Conservation (phyloP, 2,329 filamentous ascomycete genomes). For the Fusarium sacchari region DNA sequence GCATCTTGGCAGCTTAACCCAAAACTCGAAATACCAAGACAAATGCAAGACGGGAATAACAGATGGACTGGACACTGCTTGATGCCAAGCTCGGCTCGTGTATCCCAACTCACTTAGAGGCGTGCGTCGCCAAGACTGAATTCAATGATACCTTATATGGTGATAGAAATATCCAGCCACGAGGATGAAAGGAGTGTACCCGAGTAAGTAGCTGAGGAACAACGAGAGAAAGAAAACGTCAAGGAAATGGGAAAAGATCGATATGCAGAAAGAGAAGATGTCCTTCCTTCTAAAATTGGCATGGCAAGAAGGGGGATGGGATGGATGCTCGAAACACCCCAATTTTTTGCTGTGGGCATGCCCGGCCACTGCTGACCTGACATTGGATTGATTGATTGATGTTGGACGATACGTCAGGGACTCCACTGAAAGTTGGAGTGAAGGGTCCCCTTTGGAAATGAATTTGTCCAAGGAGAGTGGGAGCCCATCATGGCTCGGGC, state of each 20-base stretch:
- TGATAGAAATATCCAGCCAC: slow-evolving; percentile 1
- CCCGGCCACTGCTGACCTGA: slow-evolving; percentile 5
- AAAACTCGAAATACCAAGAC: slow-evolving; percentile 10
- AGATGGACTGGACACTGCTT: slow-evolving; percentile 1
- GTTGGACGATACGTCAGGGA: slow-evolving; percentile 24
- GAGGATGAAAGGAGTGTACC: slow-evolving; percentile 7
- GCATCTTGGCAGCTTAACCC: slow-evolving; percentile 32
- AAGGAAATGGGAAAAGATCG: neutral
- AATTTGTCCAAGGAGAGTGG: slow-evolving; percentile 17
- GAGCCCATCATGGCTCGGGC: slow-evolving; percentile 5
- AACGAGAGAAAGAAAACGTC: slow-evolving; percentile 1
- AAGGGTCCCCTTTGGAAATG: slow-evolving; percentile 25
- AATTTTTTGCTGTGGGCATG: slow-evolving; percentile 21
- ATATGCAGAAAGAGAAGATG: neutral
- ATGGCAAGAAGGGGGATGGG: slow-evolving; percentile 7
- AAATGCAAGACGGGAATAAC: slow-evolving; percentile 11
- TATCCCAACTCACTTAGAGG: slow-evolving; percentile 29
- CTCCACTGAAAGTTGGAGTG: slow-evolving; percentile 19
- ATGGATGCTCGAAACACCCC: slow-evolving; percentile 9
- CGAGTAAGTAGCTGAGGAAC: neutral
- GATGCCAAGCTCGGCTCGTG: slow-evolving; percentile 13
- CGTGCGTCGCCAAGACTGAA: slow-evolving; percentile 7
- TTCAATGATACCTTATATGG: slow-evolving; percentile 15
- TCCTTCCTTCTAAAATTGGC: slow-evolving; percentile 9
- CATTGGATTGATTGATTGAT: neutral